A percentile compares a stretch with the other conserved stretches of the same genome.
These are phyloP conservation scores for Stemphylium vesicarium DNA, from an alignment of 2,329 filamentous ascomycete species.

Conservation along the genomic window DNA sequence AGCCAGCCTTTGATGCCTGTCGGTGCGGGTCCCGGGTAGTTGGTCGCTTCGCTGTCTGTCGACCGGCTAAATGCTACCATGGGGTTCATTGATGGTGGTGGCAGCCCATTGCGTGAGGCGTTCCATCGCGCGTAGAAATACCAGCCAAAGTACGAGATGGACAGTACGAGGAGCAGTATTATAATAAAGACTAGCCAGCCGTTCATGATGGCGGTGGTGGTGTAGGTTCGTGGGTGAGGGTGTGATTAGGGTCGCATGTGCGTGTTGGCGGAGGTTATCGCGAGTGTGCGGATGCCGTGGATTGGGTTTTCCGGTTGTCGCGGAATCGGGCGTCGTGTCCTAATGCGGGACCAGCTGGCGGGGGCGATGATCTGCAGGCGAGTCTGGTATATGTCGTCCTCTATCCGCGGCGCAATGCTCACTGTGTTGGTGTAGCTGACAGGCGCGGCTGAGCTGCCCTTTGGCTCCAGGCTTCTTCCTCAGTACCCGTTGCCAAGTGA, in stretches of 20 bases:
- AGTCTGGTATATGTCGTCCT: conserved; percentile 2
- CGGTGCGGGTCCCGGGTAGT: conserved; percentile 59
- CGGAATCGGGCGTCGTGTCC: not conserved
- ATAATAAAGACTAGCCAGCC: conserved; percentile 68
- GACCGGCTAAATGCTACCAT: conserved; percentile 69
- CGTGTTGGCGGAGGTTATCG: conserved; percentile 15
- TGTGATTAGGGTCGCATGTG: conserved; percentile 15
- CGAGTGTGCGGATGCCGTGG: conserved; percentile 16
- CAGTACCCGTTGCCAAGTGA: conserved; percentile 24
- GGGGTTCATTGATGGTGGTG: conserved; percentile 73
- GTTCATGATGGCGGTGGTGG: conserved; percentile 42
- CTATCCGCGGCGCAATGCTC: conserved; percentile 13
- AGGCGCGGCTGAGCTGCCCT: conserved; percentile 29
- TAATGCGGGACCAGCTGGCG: not conserved
- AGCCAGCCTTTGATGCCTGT: conserved; percentile 76
- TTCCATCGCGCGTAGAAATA: conserved; percentile 74
- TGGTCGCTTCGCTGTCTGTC: conserved; percentile 29
- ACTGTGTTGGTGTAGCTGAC: conserved; percentile 22
- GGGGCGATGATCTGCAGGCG: not conserved
- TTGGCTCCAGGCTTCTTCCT: conserved; percentile 8
- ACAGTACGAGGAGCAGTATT: conserved; percentile 69
- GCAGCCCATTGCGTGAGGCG: conserved; percentile 76
- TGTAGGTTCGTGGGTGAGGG: not conserved
- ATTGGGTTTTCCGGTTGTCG: not conserved
- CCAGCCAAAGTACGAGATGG: conserved; percentile 70